Evolutionary conservation across 2,329 filamentous ascomycete genomes (phyloP), one percentile per base, ranked within the genome.

Genomic region (Beauveria bassiana): DNA sequence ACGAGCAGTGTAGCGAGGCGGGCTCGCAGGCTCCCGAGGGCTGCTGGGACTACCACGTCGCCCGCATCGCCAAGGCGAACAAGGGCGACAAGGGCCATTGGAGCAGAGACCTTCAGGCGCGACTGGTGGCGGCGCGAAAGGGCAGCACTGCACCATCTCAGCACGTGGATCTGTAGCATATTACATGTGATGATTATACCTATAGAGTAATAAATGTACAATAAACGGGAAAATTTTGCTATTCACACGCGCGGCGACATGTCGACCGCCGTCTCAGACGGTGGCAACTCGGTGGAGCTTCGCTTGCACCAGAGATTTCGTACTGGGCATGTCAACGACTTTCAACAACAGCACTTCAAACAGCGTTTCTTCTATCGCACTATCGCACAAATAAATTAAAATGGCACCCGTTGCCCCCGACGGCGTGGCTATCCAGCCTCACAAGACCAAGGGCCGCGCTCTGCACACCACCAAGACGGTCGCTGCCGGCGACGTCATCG

Each of bases 31-130:
- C 73, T 28, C 73, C 72, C 1, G 81, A 84, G 63, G 82, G 80
- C 46, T 86, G 85, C 69, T 85, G 82, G 84, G 82, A 84, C 66
- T 81, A 81, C 68, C 77, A 82, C 61, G 73, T 84, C 5, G 73
- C 71, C 51, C 66, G 68, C 56, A 72, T 81, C 51, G 71, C 71
- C 64, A 72, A 72, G 68, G 66, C 68, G 55, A 73, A 77, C 59
- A 73, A 70, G 67, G 63, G 64, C 40, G 71, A 76, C 7, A 70
- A 70, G 51, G 69, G 66, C 2, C 74, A 80, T 57, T 84, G 81
- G 81, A 81, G 79, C 59, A 68, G 68, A 59, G 77, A 78, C 61
- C 63, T 81, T 63, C 66, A 70, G 62, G 66, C 71, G 49, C 72
- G 72, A 59, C 66, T 80, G 61, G 69, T 66, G 49, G 69, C 64